Base-by-base conservation (phyloP, 1,139 yeast species). In the Diutina pseudorugosa region DNA sequence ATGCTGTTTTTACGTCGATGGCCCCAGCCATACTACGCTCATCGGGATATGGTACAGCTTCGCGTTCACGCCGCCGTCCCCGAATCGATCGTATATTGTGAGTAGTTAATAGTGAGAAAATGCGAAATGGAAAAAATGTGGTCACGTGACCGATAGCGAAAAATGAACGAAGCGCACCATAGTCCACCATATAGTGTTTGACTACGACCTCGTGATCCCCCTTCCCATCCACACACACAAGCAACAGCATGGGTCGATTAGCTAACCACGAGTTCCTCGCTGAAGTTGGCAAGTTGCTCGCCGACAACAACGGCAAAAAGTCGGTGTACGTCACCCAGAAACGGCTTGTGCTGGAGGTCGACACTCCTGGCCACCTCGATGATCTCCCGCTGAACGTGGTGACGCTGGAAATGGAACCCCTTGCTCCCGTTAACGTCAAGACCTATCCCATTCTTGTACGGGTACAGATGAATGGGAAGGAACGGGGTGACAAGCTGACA, bases 261-360 rank as follows among this genome's bases (percentile, higher is more conserved):
- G 70, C 68, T 55, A 74, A 71, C 57, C 53, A 64, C 4, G 72
- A 72, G 55, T 74, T 74, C 59, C 62, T 74, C 52, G 58, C 61
- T 25, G 64, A 69, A 54, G 62, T 73, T 18, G 60, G 61, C 7
- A 60, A 62, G 5, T 57, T 66, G 3, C 64, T 73, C 55, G 55
- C 59, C 12, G 53, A 60, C 33, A 71, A 71, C 57, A 63, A 64
- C 45, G 79, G 78, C 12, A 62, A 69, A 53, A 68, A 73, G 3
- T 71, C 77, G 7, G 69, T 74, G 12, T 73, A 73, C 59, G 57
- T 74, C 52, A 71, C 76, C 4, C 79, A 74, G 56, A 74, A 74
- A 56, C 61, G 79, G 56, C 63, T 74, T 51, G 51, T 65, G 0
- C 60, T 68, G 6, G 59, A 67, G 1, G 57, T 70, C 53, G 67